These are phyloP conservation scores for Colletotrichum salicis DNA, from an alignment of 2,329 filamentous ascomycete genomes.

Conservation along the genomic window DNA sequence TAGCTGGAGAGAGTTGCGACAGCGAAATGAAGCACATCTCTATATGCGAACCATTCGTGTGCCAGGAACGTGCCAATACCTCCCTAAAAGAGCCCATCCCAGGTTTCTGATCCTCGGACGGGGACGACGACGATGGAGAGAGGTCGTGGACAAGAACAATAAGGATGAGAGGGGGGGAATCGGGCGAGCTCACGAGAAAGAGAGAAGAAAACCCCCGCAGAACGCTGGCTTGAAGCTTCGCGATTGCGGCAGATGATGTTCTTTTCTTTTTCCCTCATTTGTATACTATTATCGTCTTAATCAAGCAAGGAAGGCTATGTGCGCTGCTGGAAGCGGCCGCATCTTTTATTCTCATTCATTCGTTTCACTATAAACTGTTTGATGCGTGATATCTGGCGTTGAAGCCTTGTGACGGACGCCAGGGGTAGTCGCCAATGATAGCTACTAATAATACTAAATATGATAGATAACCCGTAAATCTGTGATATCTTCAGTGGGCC, in stretches of 20 bases:
- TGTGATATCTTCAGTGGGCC: neutral
- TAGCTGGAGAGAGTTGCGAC: conserved; percentile 6
- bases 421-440: neutral
- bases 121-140: neutral
- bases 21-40: conserved; percentile 25
- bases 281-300: conserved; percentile 32
- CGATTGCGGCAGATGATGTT: neutral
- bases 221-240: conserved; percentile 24
- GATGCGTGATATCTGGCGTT: neutral
- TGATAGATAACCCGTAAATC: neutral
- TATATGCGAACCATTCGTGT: conserved; percentile 19
- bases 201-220: neutral
- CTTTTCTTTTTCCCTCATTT: conserved; percentile 16
- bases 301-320: conserved; percentile 22
- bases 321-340: conserved; percentile 26
- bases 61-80: neutral
- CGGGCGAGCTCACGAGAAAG: neutral
- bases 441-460: neutral
- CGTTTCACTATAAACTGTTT: neutral
- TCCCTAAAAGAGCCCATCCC: neutral
- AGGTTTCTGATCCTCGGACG: neutral
- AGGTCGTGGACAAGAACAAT: neutral
- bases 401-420: neutral
- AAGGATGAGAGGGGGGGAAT: neutral
- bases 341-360: conserved; percentile 24